Evolutionary conservation across 768 basidiomycete species (phyloP).

Genomic region (Psilocybe cyanescens): DNA sequence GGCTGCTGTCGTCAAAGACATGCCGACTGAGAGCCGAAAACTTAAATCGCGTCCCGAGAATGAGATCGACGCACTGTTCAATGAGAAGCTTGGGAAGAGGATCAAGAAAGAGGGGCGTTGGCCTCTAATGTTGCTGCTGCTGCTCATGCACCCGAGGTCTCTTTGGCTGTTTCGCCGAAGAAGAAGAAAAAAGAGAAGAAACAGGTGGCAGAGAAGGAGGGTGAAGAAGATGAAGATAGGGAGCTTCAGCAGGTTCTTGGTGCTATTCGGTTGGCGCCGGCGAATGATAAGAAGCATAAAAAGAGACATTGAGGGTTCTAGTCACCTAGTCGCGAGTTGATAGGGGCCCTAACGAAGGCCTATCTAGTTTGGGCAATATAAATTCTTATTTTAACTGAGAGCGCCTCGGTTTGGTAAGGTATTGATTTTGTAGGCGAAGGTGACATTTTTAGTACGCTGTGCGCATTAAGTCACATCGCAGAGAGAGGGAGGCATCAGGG

Average conservation of each 20-base stretch:
- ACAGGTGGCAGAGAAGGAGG: background rate
- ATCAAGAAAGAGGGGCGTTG: slow-evolving; percentile 58
- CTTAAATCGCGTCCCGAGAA: slow-evolving; percentile 51
- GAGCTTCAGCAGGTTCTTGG: slow-evolving; percentile 22
- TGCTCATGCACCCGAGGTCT: background rate
- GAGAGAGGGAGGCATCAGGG: too few relatives aligned
- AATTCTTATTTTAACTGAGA: too few relatives aligned
- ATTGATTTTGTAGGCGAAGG: too few relatives aligned
- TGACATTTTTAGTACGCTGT: too few relatives aligned
- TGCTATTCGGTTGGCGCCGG: slow-evolving; percentile 64
- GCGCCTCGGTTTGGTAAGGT: too few relatives aligned
- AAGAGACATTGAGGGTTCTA: background rate
- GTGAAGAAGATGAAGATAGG: slow-evolving; percentile 30
- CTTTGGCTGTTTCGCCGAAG: slow-evolving; percentile 14
- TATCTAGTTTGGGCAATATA: too few relatives aligned
- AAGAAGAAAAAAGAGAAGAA: slow-evolving; percentile 2
- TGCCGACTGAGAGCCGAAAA: slow-evolving; percentile 33
- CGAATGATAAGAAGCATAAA: slow-evolving; percentile 36
- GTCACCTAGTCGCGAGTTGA: too few relatives aligned
- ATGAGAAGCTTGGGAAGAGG: slow-evolving; percentile 57
- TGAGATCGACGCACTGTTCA: slow-evolving; percentile 80
- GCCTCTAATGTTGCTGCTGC: background rate
- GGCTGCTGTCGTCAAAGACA: slow-evolving; percentile 1
- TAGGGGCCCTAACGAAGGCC: too few relatives aligned
- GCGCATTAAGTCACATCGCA: too few relatives aligned